Evolutionary conservation across 345 rosid genomes (phyloP).

Genomic region (Populus simonii): DNA sequence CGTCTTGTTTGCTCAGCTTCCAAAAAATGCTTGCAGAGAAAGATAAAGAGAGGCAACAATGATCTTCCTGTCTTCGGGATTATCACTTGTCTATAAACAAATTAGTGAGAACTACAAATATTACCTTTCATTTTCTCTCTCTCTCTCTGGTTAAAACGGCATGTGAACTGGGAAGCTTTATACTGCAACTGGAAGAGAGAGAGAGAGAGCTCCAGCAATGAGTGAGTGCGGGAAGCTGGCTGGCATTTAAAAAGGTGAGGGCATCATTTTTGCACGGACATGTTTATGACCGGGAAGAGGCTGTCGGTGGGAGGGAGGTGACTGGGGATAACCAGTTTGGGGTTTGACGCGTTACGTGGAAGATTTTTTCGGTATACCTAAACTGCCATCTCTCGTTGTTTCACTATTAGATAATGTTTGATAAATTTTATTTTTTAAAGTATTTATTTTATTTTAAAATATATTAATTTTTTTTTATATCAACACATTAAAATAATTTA

Average conservation of each 20-base stretch:
- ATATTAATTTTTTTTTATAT: too few relatives aligned
- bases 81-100: not conserved
- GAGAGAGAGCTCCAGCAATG: too few relatives aligned
- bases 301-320: conserved; percentile 32
- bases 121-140: not conserved
- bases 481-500: too few relatives aligned
- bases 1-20: not conserved
- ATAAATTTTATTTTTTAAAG: too few relatives aligned
- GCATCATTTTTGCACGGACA: not conserved
- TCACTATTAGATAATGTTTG: too few relatives aligned
- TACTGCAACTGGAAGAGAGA: not conserved
- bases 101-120: too few relatives aligned
- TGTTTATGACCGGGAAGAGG: conserved; percentile 14
- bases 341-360: conserved; percentile 6
- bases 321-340: conserved; percentile 34
- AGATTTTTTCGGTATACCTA: conserved; percentile 24
- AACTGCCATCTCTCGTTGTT: conserved; percentile 16
- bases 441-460: too few relatives aligned
- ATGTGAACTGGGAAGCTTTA: not conserved
- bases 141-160: not conserved
- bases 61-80: conserved; percentile 5
- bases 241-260: conserved; percentile 25
- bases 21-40: not conserved
- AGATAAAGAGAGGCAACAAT: too few relatives aligned
- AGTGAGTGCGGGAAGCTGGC: conserved; percentile 21